A percentile compares a stretch with the other conserved stretches of the same genome.
Conservation (phyloP, 1,139 yeast genomes). For the Suhomyces coccinellae region DNA sequence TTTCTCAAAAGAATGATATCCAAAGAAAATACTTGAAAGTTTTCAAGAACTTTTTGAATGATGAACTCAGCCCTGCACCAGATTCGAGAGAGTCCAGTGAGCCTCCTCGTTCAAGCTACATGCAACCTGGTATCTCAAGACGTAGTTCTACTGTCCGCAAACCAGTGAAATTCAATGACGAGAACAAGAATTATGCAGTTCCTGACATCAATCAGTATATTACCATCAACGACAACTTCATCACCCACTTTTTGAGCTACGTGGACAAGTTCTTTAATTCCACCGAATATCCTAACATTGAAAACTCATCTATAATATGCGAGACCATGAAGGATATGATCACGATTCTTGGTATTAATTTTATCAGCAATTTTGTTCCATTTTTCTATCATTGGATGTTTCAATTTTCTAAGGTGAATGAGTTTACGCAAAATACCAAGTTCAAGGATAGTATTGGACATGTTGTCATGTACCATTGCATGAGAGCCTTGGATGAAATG, state of each 20-base stretch:
- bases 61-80: constrained; percentile 26
- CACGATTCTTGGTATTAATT: constrained; percentile 46
- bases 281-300: constrained; percentile 24
- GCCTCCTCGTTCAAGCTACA: neutral
- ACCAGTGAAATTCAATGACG: constrained; percentile 15
- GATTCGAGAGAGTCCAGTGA: constrained; percentile 7
- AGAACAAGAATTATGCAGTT: constrained; percentile 25
- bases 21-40: constrained; percentile 37
- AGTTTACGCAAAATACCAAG: constrained; percentile 17
- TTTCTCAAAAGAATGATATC: constrained; percentile 28
- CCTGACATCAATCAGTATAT: constrained; percentile 45
- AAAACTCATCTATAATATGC: constrained; percentile 25
- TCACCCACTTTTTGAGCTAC: constrained; percentile 35
- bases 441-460: constrained; percentile 41
- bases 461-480: constrained; percentile 26
- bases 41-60: constrained; percentile 34
- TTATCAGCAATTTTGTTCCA: constrained; percentile 47
- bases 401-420: constrained; percentile 17
- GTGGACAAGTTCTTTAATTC: constrained; percentile 34
- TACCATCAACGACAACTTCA: constrained; percentile 36
- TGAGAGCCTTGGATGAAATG: constrained; percentile 30
- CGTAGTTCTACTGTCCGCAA: constrained; percentile 1
- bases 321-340: constrained; percentile 31
- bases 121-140: constrained; percentile 1
- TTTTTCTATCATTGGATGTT: constrained; percentile 50